These are phyloP conservation scores for Naganishia liquefaciens DNA, from an alignment of 1,284 basidiomycete genomes.

Conservation along the genomic window DNA sequence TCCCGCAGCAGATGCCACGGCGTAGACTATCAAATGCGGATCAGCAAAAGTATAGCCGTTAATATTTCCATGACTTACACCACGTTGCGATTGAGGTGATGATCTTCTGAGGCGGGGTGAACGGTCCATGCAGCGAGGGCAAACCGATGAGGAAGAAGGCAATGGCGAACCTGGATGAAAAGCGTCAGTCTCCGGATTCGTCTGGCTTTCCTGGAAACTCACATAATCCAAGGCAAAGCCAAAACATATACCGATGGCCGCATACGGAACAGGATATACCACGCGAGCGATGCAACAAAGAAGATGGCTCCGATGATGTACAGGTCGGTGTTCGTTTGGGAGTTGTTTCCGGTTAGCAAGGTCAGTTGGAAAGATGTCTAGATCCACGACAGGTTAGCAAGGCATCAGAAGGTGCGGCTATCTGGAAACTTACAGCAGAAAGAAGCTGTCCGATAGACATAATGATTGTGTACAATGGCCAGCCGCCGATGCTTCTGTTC, in stretches of 20 bases:
- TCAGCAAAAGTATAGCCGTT: neutral
- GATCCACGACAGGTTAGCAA: slow-evolving; percentile 29
- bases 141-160: slow-evolving; percentile 88
- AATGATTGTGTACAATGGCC: slow-evolving; percentile 87
- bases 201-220: slow-evolving; percentile 30
- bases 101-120: slow-evolving; percentile 64
- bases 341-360: slow-evolving; percentile 78
- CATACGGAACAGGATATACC: slow-evolving; percentile 86
- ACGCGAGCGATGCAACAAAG: slow-evolving; percentile 76
- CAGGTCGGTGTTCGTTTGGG: slow-evolving; percentile 75
- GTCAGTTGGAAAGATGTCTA: slow-evolving; percentile 91
- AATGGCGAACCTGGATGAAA: slow-evolving; percentile 62
- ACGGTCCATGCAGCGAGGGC: slow-evolving; percentile 69
- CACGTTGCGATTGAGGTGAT: slow-evolving; percentile 79
- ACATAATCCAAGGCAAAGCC: slow-evolving; percentile 78
- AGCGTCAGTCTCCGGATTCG: slow-evolving; percentile 15
- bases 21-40: slow-evolving; percentile 60
- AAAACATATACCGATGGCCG: slow-evolving; percentile 85
- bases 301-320: slow-evolving; percentile 85
- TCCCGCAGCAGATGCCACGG: slow-evolving; percentile 80
- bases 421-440: slow-evolving; percentile 41
- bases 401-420: slow-evolving; percentile 10
- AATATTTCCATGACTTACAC: slow-evolving; percentile 43
- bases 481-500: slow-evolving; percentile 72
- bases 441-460: slow-evolving; percentile 77